Evolutionary conservation across 2,329 filamentous ascomycete genomes (phyloP).

Genomic region (Bipolaris bicolor): DNA sequence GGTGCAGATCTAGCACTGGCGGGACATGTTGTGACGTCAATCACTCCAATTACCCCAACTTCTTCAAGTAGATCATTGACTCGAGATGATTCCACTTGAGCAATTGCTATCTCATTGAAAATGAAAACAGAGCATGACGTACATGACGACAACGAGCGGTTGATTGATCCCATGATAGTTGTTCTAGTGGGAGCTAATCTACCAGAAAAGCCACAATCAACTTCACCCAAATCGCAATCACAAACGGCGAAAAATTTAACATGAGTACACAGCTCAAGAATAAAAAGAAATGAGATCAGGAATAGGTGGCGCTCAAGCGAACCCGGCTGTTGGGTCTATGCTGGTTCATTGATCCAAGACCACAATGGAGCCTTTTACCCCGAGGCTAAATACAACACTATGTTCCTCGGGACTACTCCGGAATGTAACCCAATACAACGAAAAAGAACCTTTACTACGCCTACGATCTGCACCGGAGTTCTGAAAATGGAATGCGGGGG

Average conservation of each 20-base stretch:
- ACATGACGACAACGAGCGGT: background rate
- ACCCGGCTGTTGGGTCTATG: background rate
- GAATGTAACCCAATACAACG: constrained; percentile 1
- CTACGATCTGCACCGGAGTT: constrained; percentile 1
- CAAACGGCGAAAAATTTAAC: background rate
- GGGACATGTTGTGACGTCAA: background rate
- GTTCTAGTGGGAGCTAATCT: too few relatives aligned
- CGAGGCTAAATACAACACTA: constrained; percentile 16
- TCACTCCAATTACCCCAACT: too few relatives aligned
- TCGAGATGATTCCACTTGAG: background rate
- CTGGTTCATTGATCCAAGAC: background rate
- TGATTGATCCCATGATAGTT: background rate
- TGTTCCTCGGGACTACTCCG: constrained; percentile 9
- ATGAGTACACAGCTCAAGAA: background rate
- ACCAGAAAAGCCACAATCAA: background rate
- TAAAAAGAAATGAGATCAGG: too few relatives aligned
- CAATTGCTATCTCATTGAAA: too few relatives aligned
- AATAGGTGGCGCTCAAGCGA: background rate
- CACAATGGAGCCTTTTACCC: background rate
- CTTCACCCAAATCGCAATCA: too few relatives aligned
- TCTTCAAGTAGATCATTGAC: too few relatives aligned
- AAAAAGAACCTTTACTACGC: background rate
- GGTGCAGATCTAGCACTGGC: background rate
- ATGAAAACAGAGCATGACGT: background rate
- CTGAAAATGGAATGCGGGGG: constrained; percentile 7